These are phyloP conservation scores for Furcasterigmium sp. DNA, from an alignment of 2,329 filamentous ascomycete genomes.

Conservation along the genomic window DNA sequence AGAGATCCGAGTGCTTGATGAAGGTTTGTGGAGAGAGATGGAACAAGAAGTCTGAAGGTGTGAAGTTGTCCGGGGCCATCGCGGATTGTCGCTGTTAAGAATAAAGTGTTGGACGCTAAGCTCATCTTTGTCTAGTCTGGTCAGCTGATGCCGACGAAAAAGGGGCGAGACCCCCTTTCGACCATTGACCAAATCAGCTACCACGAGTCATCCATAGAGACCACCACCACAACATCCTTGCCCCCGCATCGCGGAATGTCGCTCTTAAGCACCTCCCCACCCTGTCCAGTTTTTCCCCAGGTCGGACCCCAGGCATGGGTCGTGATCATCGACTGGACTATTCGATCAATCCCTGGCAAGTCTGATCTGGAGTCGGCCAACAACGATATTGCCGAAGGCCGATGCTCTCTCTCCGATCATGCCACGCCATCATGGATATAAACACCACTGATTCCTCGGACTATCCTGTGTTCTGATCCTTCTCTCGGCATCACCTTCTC, in stretches of 20 bases:
- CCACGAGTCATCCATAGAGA: neutral
- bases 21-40: slow-evolving; percentile 3
- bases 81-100: slow-evolving; percentile 17
- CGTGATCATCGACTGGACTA: neutral
- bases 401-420: no score
- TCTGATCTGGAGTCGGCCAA: no score
- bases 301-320: neutral
- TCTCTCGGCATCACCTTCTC: no score
- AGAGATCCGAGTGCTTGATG: neutral
- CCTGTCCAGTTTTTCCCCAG: neutral
- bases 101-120: neutral
- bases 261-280: neutral
- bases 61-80: slow-evolving; percentile 1
- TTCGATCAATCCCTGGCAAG: no score
- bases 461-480: no score
- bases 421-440: no score
- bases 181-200: no score
- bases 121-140: no score
- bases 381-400: no score
- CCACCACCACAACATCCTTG: neutral
- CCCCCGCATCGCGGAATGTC: slow-evolving; percentile 8
- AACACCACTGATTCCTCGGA: no score
- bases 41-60: neutral
- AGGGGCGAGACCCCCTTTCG: no score
- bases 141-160: no score